Conservation (phyloP, 495 filamentous ascomycete species). For the Penicillium atrosanguineum region DNA sequence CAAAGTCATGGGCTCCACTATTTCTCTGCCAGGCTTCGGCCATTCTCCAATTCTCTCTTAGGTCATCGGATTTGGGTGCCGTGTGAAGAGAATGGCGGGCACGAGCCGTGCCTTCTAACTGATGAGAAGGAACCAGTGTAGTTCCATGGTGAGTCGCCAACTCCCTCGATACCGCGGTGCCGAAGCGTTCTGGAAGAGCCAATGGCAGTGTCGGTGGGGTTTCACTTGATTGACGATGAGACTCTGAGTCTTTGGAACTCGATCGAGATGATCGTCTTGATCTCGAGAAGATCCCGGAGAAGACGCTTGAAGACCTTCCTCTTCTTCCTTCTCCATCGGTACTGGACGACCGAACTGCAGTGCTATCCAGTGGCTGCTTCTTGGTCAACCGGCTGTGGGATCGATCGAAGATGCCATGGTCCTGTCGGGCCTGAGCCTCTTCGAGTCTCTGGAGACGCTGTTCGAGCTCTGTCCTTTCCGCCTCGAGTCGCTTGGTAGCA, state of each 20-base stretch:
- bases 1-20: slow-evolving; percentile 3
- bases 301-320: slow-evolving; percentile 24
- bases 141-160: slow-evolving; percentile 29
- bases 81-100: slow-evolving; percentile 11
- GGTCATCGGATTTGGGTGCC: slow-evolving; percentile 18
- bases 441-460: slow-evolving; percentile 35
- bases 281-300: slow-evolving; percentile 34
- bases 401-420: slow-evolving; percentile 20
- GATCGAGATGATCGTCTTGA: slow-evolving; percentile 34
- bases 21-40: slow-evolving; percentile 23
- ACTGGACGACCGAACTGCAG: slow-evolving; percentile 34
- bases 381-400: slow-evolving; percentile 36
- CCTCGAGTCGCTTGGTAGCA: slow-evolving; percentile 37
- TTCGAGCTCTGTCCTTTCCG: slow-evolving; percentile 38
- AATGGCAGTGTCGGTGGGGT: slow-evolving; percentile 23
- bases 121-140: slow-evolving; percentile 16
- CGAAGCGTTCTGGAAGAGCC: slow-evolving; percentile 33
- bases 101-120: slow-evolving; percentile 8
- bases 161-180: slow-evolving; percentile 34
- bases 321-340: slow-evolving; percentile 25
- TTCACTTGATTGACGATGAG: slow-evolving; percentile 9
- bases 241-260: slow-evolving; percentile 23
- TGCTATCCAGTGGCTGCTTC: slow-evolving; percentile 32
- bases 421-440: slow-evolving; percentile 22
- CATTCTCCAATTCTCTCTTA: slow-evolving; percentile 29